Percentiles rank a stretch among this genome's conserved stretches.
Conservation (phyloP, 306 rosid genomes). For the Astragalus membranaceus region DNA sequence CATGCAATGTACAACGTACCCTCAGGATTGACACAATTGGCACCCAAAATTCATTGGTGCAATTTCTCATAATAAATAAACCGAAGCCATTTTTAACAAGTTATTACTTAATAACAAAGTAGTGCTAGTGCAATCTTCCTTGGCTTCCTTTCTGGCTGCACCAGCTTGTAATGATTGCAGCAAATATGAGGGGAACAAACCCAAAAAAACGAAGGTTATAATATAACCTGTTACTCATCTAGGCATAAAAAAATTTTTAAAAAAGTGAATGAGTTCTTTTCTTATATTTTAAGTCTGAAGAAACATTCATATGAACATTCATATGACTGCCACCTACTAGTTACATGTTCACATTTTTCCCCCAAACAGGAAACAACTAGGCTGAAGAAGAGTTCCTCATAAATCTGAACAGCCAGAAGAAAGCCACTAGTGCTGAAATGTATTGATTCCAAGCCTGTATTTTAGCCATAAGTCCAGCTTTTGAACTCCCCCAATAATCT, state of each 20-base stretch:
- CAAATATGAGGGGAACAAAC: not conserved
- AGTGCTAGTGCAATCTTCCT: not conserved
- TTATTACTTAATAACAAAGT: not conserved
- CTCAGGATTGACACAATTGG: no score
- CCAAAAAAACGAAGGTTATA: not conserved
- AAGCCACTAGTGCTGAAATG: slow-evolving; percentile 2
- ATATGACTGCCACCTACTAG: slow-evolving; percentile 5
- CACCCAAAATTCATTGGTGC: not conserved
- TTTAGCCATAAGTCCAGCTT: not conserved
- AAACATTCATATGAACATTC: slow-evolving; percentile 12
- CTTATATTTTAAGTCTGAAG: slow-evolving; percentile 9
- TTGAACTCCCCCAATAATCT: slow-evolving; percentile 1
- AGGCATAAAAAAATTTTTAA: not conserved
- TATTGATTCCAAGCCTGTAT: not conserved
- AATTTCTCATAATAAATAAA: not conserved
- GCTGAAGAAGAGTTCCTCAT: slow-evolving; percentile 1
- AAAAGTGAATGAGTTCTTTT: not conserved
- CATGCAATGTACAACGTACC: not conserved
- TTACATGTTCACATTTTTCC: slow-evolving; percentile 12
- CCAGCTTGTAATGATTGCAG: not conserved
- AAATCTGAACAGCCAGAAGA: slow-evolving; percentile 3
- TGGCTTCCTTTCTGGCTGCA: not conserved
- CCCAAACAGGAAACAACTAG: slow-evolving; percentile 2
- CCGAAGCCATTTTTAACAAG: not conserved
- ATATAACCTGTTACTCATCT: not conserved